Evolutionary conservation across 192 early-diverging fungal species (phyloP).

Genomic region (Haplosporangium gracile): DNA sequence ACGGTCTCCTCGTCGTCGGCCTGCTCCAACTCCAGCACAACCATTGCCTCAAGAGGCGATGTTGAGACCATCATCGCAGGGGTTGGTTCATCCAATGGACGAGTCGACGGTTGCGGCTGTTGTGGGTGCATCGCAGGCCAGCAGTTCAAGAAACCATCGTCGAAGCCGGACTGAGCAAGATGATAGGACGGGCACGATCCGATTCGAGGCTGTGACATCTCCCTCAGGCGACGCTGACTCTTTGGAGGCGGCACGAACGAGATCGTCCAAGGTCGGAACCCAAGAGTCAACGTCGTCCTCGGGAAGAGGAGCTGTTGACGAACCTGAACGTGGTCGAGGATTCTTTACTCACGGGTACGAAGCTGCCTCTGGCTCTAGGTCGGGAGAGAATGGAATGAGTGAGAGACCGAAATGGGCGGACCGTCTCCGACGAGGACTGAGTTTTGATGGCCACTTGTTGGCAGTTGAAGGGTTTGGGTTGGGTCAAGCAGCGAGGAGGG

Average conservation of each 20-base stretch:
- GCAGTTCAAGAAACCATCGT: slow-evolving; percentile 20
- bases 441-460: slow-evolving; percentile 44
- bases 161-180: slow-evolving; percentile 48
- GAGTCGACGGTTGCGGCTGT: not conserved
- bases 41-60: not conserved
- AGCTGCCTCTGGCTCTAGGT: not conserved
- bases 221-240: not conserved
- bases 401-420: slow-evolving; percentile 49
- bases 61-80: not conserved
- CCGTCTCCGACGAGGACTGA: slow-evolving; percentile 37
- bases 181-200: slow-evolving; percentile 24
- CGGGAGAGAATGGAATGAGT: slow-evolving; percentile 3
- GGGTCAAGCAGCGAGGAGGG: slow-evolving; percentile 29
- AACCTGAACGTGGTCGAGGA: slow-evolving; percentile 25
- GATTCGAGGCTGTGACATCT: slow-evolving; percentile 25
- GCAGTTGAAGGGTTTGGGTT: slow-evolving; percentile 25
- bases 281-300: not conserved
- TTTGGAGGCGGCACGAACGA: not conserved
- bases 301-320: not conserved
- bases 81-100: not conserved
- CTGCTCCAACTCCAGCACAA: not conserved
- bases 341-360: slow-evolving; percentile 39
- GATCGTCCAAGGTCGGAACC: not conserved
- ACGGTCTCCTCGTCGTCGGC: slow-evolving; percentile 8
- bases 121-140: not conserved